Evolutionary conservation across 352 stramenopile genomes (phyloP).

Genomic region (Aphanomyces euteiches): DNA sequence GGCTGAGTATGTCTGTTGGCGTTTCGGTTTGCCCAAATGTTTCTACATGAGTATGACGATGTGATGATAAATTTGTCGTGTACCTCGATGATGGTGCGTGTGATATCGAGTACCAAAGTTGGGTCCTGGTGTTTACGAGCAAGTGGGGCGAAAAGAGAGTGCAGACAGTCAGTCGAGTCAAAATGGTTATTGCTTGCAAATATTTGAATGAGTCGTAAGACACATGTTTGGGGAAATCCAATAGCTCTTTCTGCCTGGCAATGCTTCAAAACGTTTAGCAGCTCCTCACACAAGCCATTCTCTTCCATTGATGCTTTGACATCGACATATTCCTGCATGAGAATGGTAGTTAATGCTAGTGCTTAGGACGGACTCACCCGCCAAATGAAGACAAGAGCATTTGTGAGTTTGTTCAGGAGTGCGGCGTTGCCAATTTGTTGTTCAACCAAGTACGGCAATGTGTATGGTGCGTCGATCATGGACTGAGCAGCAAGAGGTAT

Average conservation of each 20-base stretch:
- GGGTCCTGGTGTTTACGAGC: slow-evolving; percentile 25
- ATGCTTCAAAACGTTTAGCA: slow-evolving; percentile 1
- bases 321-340: slow-evolving; percentile 14
- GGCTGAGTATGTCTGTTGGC: background rate
- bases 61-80: too few relatives aligned
- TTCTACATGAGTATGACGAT: background rate
- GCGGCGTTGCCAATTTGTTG: slow-evolving; percentile 2
- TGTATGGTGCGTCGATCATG: slow-evolving; percentile 15
- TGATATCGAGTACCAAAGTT: slow-evolving; percentile 13
- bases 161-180: background rate
- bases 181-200: slow-evolving; percentile 13
- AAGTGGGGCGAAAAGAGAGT: slow-evolving; percentile 11
- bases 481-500: slow-evolving; percentile 21
- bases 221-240: slow-evolving; percentile 23
- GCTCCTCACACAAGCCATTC: background rate
- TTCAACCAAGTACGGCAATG: slow-evolving; percentile 16
- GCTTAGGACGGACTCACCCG: background rate
- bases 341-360: background rate
- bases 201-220: slow-evolving; percentile 20
- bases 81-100: slow-evolving; percentile 17
- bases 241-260: slow-evolving; percentile 19
- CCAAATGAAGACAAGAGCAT: slow-evolving; percentile 23
- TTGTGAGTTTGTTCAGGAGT: slow-evolving; percentile 23
- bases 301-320: slow-evolving; percentile 8
- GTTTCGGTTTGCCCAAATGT: slow-evolving; percentile 17